A percentile compares a stretch with the other conserved stretches of the same genome.
Conservation (phyloP, 2,329 filamentous ascomycete genomes). For the Penicillium sp. region DNA sequence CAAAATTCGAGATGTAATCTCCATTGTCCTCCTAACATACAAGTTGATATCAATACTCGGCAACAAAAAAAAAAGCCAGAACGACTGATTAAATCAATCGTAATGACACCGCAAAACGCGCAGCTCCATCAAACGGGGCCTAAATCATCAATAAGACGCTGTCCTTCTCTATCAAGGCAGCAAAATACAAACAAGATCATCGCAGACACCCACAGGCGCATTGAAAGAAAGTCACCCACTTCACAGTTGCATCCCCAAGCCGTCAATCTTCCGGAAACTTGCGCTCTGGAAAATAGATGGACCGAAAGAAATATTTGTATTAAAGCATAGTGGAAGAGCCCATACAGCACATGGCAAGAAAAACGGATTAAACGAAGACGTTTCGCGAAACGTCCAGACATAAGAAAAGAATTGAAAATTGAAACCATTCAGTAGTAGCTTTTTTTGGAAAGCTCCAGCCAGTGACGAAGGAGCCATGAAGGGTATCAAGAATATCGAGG, state of each 20-base stretch:
- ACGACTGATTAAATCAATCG: background rate
- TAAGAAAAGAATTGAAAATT: conserved; percentile 14
- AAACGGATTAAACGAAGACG: conserved; percentile 19
- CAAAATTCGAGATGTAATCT: background rate
- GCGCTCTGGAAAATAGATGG: conserved; percentile 8
- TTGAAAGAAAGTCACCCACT: background rate
- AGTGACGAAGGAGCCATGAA: conserved; percentile 33
- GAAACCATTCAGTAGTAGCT: conserved; percentile 21
- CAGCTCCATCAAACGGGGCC: background rate
- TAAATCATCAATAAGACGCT: background rate
- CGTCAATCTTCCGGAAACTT: conserved; percentile 8
- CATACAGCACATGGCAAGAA: conserved; percentile 21
- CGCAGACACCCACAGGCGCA: background rate
- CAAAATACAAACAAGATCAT: background rate
- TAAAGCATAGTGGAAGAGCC: conserved; percentile 24
- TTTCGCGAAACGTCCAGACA: conserved; percentile 13
- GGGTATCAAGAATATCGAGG: conserved; percentile 40
- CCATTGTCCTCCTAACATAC: background rate
- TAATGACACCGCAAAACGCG: background rate
- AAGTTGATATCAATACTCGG: background rate
- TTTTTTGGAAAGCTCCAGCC: conserved; percentile 28
- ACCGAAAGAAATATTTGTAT: conserved; percentile 17
- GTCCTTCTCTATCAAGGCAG: background rate
- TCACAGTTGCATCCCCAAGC: conserved; percentile 1
- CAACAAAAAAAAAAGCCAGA: background rate